Percentiles rank a stretch among this genome's conserved stretches.
Evolutionary conservation across 305 asterid species (phyloP).

Genomic region (Ilex paraguariensis): DNA sequence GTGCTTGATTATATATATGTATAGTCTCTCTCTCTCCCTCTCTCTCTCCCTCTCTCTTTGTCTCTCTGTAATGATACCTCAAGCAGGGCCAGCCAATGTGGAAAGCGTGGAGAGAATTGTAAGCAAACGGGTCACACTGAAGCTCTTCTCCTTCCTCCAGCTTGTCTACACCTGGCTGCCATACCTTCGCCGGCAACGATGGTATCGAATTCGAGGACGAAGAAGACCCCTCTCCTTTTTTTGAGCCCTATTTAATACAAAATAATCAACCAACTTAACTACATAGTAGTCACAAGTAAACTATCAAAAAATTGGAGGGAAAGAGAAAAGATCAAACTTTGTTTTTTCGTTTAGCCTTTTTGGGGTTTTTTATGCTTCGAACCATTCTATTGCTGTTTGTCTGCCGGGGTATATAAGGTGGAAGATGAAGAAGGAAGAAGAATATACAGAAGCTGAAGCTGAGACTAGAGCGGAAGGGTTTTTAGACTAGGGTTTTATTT

Average conservation of each 20-base stretch:
- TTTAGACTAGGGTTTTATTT: no score
- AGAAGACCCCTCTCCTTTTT: slow-evolving; percentile 66
- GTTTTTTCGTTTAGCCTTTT: slow-evolving; percentile 55
- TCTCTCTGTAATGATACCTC: slow-evolving; percentile 24
- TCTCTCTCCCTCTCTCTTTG: no score
- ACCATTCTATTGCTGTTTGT: slow-evolving; percentile 23
- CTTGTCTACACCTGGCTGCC: slow-evolving; percentile 88
- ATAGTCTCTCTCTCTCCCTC: no score
- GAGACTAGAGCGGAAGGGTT: no score
- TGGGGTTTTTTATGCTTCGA: slow-evolving; percentile 57
- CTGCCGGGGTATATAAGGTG: no score
- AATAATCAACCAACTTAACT: no score
- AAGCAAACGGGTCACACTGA: slow-evolving; percentile 53
- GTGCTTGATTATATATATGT: no score
- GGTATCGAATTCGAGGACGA: slow-evolving; percentile 11
- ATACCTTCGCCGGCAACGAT: slow-evolving; percentile 54
- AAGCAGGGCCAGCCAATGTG: slow-evolving; percentile 89
- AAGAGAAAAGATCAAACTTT: slow-evolving; percentile 30
- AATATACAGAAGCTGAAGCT: no score
- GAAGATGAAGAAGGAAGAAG: no score
- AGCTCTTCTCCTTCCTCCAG: slow-evolving; percentile 94
- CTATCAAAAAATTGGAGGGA: not conserved
- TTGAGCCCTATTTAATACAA: slow-evolving; percentile 27
- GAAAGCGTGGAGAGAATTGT: slow-evolving; percentile 54
- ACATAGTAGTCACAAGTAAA: no score